These are phyloP conservation scores for Coriaria nepalensis DNA, from an alignment of 306 rosid species.

Conservation along the genomic window DNA sequence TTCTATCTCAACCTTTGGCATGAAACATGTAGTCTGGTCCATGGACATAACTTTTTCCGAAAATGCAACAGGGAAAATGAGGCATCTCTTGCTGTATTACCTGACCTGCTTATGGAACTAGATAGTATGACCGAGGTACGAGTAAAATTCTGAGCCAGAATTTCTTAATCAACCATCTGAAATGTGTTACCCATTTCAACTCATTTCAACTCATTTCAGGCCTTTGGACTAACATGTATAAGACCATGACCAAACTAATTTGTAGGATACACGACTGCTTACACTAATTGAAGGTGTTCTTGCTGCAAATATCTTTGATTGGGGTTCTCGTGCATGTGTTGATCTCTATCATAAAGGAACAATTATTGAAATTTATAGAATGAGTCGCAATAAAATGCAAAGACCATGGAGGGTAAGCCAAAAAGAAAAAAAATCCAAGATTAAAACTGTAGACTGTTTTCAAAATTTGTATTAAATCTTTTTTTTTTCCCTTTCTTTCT, in stretches of 20 bases:
- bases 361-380: slow-evolving; percentile 90
- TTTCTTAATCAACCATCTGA: no score
- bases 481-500: no score
- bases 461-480: no score
- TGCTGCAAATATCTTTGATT: slow-evolving; percentile 94
- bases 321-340: slow-evolving; percentile 99
- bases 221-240: no score
- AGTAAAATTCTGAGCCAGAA: no score
- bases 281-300: slow-evolving; percentile 93
- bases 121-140: slow-evolving; percentile 88
- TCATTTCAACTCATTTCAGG: no score
- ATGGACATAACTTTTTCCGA: no score
- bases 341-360: slow-evolving; percentile 98
- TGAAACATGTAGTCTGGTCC: no score
- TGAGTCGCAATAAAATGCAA: slow-evolving; percentile 97
- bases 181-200: no score
- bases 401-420: slow-evolving; percentile 85
- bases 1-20: no score
- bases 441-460: no score
- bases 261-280: slow-evolving; percentile 78
- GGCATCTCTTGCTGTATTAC: slow-evolving; percentile 96
- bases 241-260: no score
- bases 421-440: neutral
- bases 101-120: slow-evolving; percentile 81
- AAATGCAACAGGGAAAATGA: slow-evolving; percentile 99